Base-by-base conservation (phyloP, 1,284 basidiomycete genomes). In the Hymenochaete sp. region DNA sequence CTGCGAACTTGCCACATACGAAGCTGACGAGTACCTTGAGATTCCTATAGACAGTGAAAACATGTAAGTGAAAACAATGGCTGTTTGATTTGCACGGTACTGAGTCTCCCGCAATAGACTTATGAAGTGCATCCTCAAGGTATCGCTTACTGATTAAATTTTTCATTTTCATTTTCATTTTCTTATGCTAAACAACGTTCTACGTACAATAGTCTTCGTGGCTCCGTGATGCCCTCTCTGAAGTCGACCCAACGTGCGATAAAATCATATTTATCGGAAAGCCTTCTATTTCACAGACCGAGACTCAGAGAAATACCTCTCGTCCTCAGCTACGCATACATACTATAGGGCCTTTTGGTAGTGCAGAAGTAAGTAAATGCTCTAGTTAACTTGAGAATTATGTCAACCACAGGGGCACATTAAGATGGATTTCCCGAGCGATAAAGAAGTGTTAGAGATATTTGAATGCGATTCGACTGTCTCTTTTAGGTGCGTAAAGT, bases 351-450 rank as follows among this genome's bases (percentile, higher is more conserved):
- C 76, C 79, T 35, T 85, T 88, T 59, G 91, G 90, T 4, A 86
- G 75, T 48, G 85, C 84, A 1, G 86, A 93, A 70, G 89, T 86
- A 48, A 18, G 67, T 18, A 11, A n/a, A 10, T 24, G 14, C n/a
- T 33, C n/a, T 11, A 7, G 21, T n/a, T 28, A 28, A 36, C 5
- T n/a, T 5, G 6, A 24, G 14, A 14, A 9, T 31, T 9, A 31
- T 31, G 9, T 31, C 14, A 9, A 31, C 28, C 14, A 9, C 28
- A 31, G 14, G 21, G 8, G 14, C 6, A 4, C 21, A 8, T 35
- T 35, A 6, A 93, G 88, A 86, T 95, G 79, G 92, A 96, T 61
- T 95, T 93, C 53, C 88, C 89, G 1, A 90, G 91, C 56, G 91
- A 93, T 57, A 71, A 74, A 42, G 90, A 93, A 44, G 87, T 95